Evolutionary conservation across 2,329 filamentous ascomycete species (phyloP).

Genomic region (Coniochaeta pulveracea): DNA sequence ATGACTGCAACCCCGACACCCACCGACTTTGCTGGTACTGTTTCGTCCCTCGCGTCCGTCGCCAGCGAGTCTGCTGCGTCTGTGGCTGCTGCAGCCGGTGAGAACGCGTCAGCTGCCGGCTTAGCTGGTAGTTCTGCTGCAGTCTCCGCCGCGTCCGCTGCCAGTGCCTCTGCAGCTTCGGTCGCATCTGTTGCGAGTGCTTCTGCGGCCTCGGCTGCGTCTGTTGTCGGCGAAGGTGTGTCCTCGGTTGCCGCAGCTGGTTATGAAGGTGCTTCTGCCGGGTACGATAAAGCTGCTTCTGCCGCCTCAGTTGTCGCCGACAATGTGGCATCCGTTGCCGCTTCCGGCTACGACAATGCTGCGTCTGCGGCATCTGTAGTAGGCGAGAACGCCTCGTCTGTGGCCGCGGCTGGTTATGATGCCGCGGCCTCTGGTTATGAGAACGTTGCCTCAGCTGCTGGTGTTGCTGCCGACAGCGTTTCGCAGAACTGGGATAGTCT

Average conservation of each 20-base stretch:
- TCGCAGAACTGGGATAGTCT: constrained; percentile 51
- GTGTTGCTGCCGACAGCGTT: constrained; percentile 9
- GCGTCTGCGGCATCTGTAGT: constrained; percentile 8
- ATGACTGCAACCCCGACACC: constrained; percentile 49
- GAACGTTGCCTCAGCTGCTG: background rate
- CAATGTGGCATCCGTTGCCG: constrained; percentile 1
- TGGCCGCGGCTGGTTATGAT: constrained; percentile 10
- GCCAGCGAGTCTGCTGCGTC: constrained; percentile 33
- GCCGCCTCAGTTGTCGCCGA: constrained; percentile 4
- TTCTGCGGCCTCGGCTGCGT: constrained; percentile 26
- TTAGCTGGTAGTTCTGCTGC: constrained; percentile 14
- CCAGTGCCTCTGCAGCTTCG: constrained; percentile 38
- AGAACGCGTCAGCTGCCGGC: constrained; percentile 15
- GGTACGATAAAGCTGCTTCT: constrained; percentile 37
- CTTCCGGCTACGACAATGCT: constrained; percentile 2
- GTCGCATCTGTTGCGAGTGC: constrained; percentile 22
- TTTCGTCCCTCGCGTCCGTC: constrained; percentile 32
- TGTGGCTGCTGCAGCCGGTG: constrained; percentile 33
- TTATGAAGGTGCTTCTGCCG: constrained; percentile 21
- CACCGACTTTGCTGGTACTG: constrained; percentile 37
- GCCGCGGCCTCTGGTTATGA: constrained; percentile 6
- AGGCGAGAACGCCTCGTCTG: constrained; percentile 17
- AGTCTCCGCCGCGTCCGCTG: constrained; percentile 28
- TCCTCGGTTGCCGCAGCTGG: constrained; percentile 8
- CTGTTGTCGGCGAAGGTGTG: constrained; percentile 22